Evolutionary conservation across 306 rosid species (phyloP).

Genomic region (Vigna mungo): DNA sequence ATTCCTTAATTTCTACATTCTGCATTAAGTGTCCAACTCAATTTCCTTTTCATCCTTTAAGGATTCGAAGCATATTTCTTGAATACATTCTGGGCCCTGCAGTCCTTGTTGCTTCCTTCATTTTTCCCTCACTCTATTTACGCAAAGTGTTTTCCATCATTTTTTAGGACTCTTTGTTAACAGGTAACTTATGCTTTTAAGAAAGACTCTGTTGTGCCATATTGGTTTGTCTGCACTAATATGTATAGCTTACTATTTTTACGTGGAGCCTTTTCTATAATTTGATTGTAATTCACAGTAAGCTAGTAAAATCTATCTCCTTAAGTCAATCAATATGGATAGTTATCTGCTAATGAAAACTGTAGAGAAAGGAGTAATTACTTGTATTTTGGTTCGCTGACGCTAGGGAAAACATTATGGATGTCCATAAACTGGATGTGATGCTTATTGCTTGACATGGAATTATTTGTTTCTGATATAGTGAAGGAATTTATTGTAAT

Average conservation of each 20-base stretch:
- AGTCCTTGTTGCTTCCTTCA: constrained; percentile 90
- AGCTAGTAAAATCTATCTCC: constrained; percentile 25
- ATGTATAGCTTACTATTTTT: constrained; percentile 14
- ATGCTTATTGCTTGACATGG: constrained; percentile 28
- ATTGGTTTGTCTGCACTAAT: constrained; percentile 34
- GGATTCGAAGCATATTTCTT: constrained; percentile 29
- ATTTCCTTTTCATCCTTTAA: constrained; percentile 28
- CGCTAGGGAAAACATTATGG: constrained; percentile 32
- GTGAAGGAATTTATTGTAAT: too few species aligned
- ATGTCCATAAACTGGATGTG: constrained; percentile 35
- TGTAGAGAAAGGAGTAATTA: constrained; percentile 3
- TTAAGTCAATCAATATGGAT: constrained; percentile 25
- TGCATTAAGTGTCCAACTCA: constrained; percentile 16
- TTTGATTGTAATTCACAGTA: constrained; percentile 24
- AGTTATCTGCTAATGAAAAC: constrained; percentile 32
- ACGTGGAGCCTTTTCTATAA: constrained; percentile 6
- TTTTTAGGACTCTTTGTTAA: constrained; percentile 94
- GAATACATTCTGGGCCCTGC: constrained; percentile 67
- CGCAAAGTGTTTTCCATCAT: constrained; percentile 76
- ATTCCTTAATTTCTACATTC: constrained; percentile 39
- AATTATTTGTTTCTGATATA: constrained; percentile 18
- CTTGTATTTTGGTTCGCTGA: constrained; percentile 26
- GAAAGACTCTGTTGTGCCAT: not conserved
- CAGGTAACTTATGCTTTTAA: constrained; percentile 59
- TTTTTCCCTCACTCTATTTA: constrained; percentile 91